Evolutionary conservation across 495 filamentous ascomycete species (phyloP), one percentile per base, ranked within the genome.

Genomic region (Penicillium coffeae): DNA sequence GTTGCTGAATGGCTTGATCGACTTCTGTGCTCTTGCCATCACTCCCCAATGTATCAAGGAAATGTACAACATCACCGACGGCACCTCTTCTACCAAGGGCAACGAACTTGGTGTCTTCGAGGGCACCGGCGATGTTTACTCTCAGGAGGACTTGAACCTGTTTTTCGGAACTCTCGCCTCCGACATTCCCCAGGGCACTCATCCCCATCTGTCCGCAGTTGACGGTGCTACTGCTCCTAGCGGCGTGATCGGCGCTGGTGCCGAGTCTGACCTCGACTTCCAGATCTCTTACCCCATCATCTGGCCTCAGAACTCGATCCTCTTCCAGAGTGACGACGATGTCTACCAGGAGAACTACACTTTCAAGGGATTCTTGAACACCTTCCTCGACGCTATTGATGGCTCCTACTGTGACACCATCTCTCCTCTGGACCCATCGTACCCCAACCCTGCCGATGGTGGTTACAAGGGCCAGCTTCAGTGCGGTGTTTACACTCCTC

Each of bases 301-400:
- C 59, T 82, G 73, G 60, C 82, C 82, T 0, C 82, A 85, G 53
- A 77, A 73, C 16, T 71, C 74, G 0, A 70, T 80, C 9, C 65
- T 86, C 12, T 84, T 73, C 63, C 80, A 85, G 50, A 71, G 71
- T 0, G 82, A 84, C 52, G 79, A 83, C 56, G 66, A 72, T 49
- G 66, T 67, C 42, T 78, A 77, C 48, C 59, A 74, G 32, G 56
- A 61, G 8, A 69, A 77, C 46, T 76, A 71, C 51, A 61, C 41
- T 3, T 62, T 54, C 49, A 21, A 21, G 1, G 67, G 67, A 14
- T 62, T 73, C 47, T 53, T 73, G 12, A 72, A 73, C 53, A 74
- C 68, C 32, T 78, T 83, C 56, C 72, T 79, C 48, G 77, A 83
- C 50, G 81, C 81, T 16, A 75, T 85, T 20, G 83, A 85, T 49